Conservation (phyloP, 1,284 basidiomycete species). For the Cryptococcus wingfieldii region DNA sequence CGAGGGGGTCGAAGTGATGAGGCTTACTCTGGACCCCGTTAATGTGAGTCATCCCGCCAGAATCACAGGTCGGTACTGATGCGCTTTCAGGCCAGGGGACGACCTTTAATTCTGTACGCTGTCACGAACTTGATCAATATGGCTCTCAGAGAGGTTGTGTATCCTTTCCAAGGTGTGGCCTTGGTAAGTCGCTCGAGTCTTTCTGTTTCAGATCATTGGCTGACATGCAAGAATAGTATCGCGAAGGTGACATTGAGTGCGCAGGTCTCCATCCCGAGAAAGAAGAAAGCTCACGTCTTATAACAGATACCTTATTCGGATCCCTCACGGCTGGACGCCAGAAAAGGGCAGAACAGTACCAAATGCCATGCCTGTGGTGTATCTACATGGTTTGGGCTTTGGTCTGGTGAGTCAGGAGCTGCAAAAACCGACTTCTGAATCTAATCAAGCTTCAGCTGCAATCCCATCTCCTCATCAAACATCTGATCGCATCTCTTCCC, state of each 20-base stretch:
- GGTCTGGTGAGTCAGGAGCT: constrained; percentile 52
- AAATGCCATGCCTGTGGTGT: constrained; percentile 66
- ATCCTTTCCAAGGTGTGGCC: constrained; percentile 33
- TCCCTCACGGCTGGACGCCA: constrained; percentile 63
- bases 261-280: not conserved
- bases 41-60: constrained; percentile 52
- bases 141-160: constrained; percentile 26
- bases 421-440: not conserved
- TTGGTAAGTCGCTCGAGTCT: constrained; percentile 10
- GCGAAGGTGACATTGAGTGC: constrained; percentile 50
- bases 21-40: constrained; percentile 74
- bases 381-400: constrained; percentile 81
- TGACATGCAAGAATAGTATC: constrained; percentile 23
- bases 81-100: constrained; percentile 40
- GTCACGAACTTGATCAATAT: constrained; percentile 57
- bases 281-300: not conserved
- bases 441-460: constrained; percentile 48
- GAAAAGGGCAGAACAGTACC: constrained; percentile 30
- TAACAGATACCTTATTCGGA: constrained; percentile 65
- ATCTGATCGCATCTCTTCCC: constrained; percentile 51
- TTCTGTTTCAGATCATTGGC: not conserved
- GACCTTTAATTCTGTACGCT: constrained; percentile 70
- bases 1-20: constrained; percentile 57
- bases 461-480: constrained; percentile 49
- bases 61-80: not conserved